Evolutionary conservation across 1,284 basidiomycete species (phyloP).

Genomic region (Apiotrichum gracile): DNA sequence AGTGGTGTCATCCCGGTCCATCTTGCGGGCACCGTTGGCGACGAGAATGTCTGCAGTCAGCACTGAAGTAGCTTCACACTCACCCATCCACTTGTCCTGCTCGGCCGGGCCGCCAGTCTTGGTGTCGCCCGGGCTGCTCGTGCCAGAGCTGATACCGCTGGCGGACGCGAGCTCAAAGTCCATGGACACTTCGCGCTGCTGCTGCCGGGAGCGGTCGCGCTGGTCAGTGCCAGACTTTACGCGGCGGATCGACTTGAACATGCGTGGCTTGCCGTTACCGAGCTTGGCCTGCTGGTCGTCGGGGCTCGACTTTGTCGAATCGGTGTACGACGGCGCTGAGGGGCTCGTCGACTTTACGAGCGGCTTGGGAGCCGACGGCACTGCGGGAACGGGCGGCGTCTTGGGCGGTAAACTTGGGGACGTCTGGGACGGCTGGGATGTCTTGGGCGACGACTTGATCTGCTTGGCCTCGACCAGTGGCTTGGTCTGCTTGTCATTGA

Average conservation of each 20-base stretch:
- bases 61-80: conserved; percentile 6
- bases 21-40: conserved; percentile 56
- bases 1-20: conserved; percentile 46
- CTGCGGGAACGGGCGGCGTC: background rate
- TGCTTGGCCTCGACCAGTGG: background rate
- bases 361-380: conserved; percentile 3
- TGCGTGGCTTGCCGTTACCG: conserved; percentile 54
- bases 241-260: conserved; percentile 28
- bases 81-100: conserved; percentile 50
- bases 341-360: conserved; percentile 47
- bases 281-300: conserved; percentile 52
- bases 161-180: conserved; percentile 42
- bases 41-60: conserved; percentile 72
- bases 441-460: conserved; percentile 2
- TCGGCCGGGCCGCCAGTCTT: conserved; percentile 4
- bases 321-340: background rate
- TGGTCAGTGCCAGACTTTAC: conserved; percentile 25
- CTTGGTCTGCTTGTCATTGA: conserved; percentile 9
- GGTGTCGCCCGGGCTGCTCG: conserved; percentile 44
- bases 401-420: background rate
- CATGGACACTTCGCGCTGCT: conserved; percentile 45
- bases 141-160: conserved; percentile 32
- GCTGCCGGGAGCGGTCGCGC: conserved; percentile 36
- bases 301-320: background rate
- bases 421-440: no score